phyloP scores from a whole-genome alignment of 108 stramenopile species.

The Skeletonema grethae region DNA sequence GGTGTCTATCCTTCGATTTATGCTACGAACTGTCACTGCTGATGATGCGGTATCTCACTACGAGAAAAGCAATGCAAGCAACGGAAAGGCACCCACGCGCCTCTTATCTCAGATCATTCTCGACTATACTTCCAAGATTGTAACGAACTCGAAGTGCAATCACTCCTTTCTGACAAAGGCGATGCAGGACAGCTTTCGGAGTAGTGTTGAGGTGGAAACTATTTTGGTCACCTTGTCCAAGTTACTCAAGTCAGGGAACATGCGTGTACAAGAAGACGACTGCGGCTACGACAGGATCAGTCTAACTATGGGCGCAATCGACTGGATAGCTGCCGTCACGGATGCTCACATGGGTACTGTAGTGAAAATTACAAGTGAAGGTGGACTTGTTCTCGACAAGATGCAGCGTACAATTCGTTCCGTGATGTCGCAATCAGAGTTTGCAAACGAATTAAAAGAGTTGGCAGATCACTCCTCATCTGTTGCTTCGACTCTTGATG shows the following conservation, averaged over 20 bases:
- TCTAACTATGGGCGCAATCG: slow-evolving; percentile 31
- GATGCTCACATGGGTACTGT: slow-evolving; percentile 47
- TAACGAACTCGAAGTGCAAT: slow-evolving; percentile 49
- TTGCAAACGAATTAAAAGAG: slow-evolving; percentile 43
- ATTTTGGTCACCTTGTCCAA: slow-evolving; percentile 40
- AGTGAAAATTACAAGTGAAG: slow-evolving; percentile 36
- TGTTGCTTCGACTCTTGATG: not conserved
- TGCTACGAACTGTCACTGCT: slow-evolving; percentile 28
- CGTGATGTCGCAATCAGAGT: slow-evolving; percentile 33
- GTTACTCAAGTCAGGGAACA: slow-evolving; percentile 35
- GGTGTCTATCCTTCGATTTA: slow-evolving; percentile 43
- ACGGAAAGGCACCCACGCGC: slow-evolving; percentile 12
- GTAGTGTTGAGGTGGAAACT: slow-evolving; percentile 39
- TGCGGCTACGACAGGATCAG: not conserved
- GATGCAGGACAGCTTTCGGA: slow-evolving; percentile 26
- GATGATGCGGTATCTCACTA: slow-evolving; percentile 43
- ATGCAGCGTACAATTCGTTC: slow-evolving; percentile 36
- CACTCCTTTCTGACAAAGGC: slow-evolving; percentile 45
- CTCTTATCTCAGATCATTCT: slow-evolving; percentile 39
- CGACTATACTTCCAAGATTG: slow-evolving; percentile 46
- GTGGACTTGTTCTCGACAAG: slow-evolving; percentile 34
- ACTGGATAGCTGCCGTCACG: slow-evolving; percentile 49
- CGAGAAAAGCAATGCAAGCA: slow-evolving; percentile 8
- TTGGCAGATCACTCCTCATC: slow-evolving; percentile 12
- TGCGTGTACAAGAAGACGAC: not conserved